A percentile compares a stretch with the other conserved stretches of the same genome.
phyloP scores from a whole-genome alignment of 192 early-diverging fungal genomes.

The Obelidium mucronatum region DNA sequence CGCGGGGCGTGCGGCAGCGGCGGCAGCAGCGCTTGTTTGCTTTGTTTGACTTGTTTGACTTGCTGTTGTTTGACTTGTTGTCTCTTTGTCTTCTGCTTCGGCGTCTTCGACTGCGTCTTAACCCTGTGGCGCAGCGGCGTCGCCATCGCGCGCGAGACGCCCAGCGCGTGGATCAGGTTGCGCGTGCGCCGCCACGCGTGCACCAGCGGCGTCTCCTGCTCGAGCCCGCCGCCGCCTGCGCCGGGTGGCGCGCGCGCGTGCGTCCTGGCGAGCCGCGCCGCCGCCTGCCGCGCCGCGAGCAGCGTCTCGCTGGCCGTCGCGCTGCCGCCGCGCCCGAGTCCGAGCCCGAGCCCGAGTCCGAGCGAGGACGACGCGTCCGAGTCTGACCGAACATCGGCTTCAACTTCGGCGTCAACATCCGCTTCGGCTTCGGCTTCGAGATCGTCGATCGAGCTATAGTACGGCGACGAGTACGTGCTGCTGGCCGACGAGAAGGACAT shows the following conservation, averaged over 20 bases:
- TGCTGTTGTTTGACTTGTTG: not conserved
- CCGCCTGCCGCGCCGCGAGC: not conserved
- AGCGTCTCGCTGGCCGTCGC: constrained; percentile 8
- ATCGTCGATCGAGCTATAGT: no score
- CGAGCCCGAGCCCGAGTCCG: no score
- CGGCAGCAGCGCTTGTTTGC: no score
- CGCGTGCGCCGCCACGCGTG: constrained; percentile 18
- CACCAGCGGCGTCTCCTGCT: constrained; percentile 32
- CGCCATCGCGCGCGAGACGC: no score
- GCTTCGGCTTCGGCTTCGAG: no score
- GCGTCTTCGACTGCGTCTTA: not conserved
- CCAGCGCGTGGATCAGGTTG: constrained; percentile 3
- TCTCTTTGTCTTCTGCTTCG: not conserved
- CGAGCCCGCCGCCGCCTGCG: constrained; percentile 21
- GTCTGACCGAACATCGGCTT: no score
- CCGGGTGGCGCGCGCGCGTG: no score
- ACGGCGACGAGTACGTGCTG: no score
- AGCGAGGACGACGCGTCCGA: no score
- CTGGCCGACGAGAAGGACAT: not conserved
- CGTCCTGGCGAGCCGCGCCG: not conserved
- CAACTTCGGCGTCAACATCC: no score
- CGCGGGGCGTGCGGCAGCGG: not conserved
- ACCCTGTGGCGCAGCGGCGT: not conserved
- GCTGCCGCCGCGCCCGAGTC: no score
- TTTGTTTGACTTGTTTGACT: not conserved